Base-by-base conservation (phyloP, 441 rosid genomes). In the Macaranga tanarius region DNA sequence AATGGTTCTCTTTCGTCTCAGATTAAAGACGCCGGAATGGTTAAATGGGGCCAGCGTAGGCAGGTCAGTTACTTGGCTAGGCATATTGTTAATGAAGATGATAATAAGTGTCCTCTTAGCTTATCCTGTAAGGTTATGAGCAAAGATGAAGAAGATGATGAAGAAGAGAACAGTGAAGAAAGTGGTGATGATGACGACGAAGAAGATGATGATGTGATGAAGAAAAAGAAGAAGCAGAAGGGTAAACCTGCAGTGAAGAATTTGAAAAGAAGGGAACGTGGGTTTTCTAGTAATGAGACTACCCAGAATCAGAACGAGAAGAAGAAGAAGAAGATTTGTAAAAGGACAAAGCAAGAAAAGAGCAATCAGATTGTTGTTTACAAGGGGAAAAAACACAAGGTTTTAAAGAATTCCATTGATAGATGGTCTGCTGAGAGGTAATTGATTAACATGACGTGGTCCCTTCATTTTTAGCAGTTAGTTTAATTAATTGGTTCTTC, bases 401-500 rank as follows among this genome's bases (percentile, higher is more conserved):
- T 59, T 62, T 60, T 70, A 13, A 86, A 83, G 68, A 82, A 74
- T 54, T 81, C 84, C 45, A 86, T 84, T 25, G 84, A 84, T 19
- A 86, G 99, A 82, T 95, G 98, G 99, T 87, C 92, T 42, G 76
- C 79, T 55, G 92, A 86, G 76, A 90, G 97, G 99, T 94, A 73
- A 70, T 5, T 20, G 54, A 5, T 52, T 2, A 23, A 55, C 10
- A 5, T 9, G 12, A 23, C 22, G n/a, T n/a, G n/a, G n/a, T n/a
- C n/a, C 2, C n/a, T 7, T 50, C 42, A 65, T 5, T 16, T 47
- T 22, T 38, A 4, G 17, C 48, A 16, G 38, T 40, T 22, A 50
- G 5, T 31, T 31, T 31, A 31, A 31, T 31, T 31, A 31, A 31
- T 31, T 31, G 38, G 38, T 31, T 31, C 38, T 2, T 31, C 5